Percentiles rank a stretch among this genome's conserved stretches.
Conservation (phyloP, 495 filamentous ascomycete species). For the Extremus antarcticus region DNA sequence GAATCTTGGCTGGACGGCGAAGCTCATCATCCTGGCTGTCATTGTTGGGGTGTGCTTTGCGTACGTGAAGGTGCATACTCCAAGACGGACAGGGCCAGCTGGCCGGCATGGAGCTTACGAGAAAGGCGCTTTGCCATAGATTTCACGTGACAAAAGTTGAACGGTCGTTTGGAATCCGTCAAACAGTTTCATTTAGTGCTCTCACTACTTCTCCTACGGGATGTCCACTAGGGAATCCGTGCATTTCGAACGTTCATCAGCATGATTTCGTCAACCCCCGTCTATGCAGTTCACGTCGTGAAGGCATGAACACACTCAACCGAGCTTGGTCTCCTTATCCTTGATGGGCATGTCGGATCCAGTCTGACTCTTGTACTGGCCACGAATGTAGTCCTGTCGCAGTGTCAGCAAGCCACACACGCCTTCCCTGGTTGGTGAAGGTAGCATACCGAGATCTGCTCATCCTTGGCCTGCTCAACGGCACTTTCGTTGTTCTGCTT, state of each 20-base stretch:
- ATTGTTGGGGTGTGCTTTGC: conserved; percentile 1
- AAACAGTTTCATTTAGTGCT: too few relatives aligned
- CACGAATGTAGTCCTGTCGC: conserved; percentile 40
- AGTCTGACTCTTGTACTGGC: conserved; percentile 48
- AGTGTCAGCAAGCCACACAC: conserved; percentile 12
- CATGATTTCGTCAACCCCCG: too few relatives aligned
- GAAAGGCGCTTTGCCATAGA: not conserved
- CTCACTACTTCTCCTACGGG: not conserved
- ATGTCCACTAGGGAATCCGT: too few relatives aligned
- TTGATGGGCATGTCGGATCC: conserved; percentile 53
- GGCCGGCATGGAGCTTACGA: conserved; percentile 8
- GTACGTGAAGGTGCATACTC: not conserved
- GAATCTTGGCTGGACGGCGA: not conserved
- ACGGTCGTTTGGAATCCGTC: not conserved
- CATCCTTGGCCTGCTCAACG: conserved; percentile 64
- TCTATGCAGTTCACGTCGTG: too few relatives aligned
- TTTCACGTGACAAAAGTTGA: not conserved
- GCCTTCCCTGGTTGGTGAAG: too few relatives aligned
- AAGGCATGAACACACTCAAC: not conserved
- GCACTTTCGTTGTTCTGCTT: conserved; percentile 60
- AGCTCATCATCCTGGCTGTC: conserved; percentile 1
- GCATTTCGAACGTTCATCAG: too few relatives aligned
- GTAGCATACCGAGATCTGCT: conserved; percentile 38
- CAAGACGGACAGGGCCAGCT: not conserved
- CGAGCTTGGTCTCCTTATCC: conserved; percentile 46